These are phyloP conservation scores for Cutaneotrichosporon sp. DNA, from an alignment of 1,284 basidiomycete genomes.

Conservation along the genomic window DNA sequence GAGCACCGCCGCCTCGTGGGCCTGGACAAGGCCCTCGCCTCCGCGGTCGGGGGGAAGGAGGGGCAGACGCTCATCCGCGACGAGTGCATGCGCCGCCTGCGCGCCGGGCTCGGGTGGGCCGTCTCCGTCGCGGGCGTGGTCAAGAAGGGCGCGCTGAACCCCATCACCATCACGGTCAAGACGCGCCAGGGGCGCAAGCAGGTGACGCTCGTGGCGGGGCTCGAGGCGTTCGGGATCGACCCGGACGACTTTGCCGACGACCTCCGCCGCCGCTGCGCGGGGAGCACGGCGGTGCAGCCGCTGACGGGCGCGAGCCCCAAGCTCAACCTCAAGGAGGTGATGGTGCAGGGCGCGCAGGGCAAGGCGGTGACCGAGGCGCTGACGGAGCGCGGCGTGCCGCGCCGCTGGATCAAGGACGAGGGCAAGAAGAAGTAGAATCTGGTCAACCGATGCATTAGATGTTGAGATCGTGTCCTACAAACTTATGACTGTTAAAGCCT, in stretches of 20 bases:
- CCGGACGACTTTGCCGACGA: constrained; percentile 77
- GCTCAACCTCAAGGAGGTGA: constrained; percentile 61
- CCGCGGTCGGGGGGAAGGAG: constrained; percentile 53
- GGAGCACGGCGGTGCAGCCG: constrained; percentile 63
- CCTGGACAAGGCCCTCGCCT: constrained; percentile 61
- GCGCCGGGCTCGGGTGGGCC: constrained; percentile 37
- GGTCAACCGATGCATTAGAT: constrained; percentile 12
- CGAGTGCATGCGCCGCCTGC: constrained; percentile 59
- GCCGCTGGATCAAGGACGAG: constrained; percentile 69
- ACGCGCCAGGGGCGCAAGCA: constrained; percentile 73
- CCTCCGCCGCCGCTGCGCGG: constrained; percentile 71
- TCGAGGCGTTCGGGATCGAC: constrained; percentile 71
- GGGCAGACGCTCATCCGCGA: constrained; percentile 68
- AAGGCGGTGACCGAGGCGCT: constrained; percentile 68
- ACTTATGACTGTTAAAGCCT: background rate
- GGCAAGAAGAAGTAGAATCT: constrained; percentile 23
- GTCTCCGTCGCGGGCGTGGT: constrained; percentile 43
- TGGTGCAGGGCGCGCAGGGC: constrained; percentile 79
- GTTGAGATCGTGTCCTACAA: constrained; percentile 8
- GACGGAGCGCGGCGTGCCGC: constrained; percentile 69
- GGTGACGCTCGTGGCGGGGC: constrained; percentile 72
- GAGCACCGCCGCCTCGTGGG: constrained; percentile 69
- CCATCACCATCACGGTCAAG: constrained; percentile 69
- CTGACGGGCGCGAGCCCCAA: constrained; percentile 49
- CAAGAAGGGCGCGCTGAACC: constrained; percentile 68